Evolutionary conservation across 345 rosid genomes (phyloP), one percentile per base, ranked within the genome.

Genomic region (Theobroma cacao): DNA sequence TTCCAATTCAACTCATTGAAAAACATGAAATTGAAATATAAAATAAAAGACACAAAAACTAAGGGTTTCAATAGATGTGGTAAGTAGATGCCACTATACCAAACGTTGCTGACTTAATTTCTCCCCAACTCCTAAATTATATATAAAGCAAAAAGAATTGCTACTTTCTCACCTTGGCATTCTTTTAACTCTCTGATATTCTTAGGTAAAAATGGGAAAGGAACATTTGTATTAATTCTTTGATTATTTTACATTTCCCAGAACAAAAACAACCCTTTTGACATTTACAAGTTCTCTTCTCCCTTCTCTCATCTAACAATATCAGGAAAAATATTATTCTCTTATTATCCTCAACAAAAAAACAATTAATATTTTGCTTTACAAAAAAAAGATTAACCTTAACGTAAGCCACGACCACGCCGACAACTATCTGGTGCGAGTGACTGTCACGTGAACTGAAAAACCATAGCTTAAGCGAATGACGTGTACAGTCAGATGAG

Each of bases 401-500:
- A 63, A 63, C 34, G 7, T 30, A 28, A 8, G 43, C n/a, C 6
- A 2, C 18, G 4, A 9, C 13, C 14, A 14, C 17, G 14, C 52
- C 52, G 52, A 47, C 17, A 17, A 47, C 17, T 14, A 56, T 38
- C 65, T 4, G 5, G 56, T 2, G 33, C 66, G 24, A 28, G 38
- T 22, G 41, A 8, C 9, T 2, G 11, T 47, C 70, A 47, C 76
- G 61, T 52, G 31, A 26, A 31, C 36, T 18, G 15, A 4, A 61
- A 8, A 0, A 9, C 45, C 45, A 41, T 18, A 7, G 2, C 3
- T 3, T 13, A 10, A 70, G 72, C 69, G 30, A 53, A 66, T 75
- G 55, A 63, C 78, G 72, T 73, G 77, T n/a, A 18, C 20, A 0
- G 41, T 82, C 45, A 82, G 33, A 72, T 81, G 34, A 79, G 4